Percentiles rank a stretch among this genome's conserved stretches.
phyloP scores from a whole-genome alignment of 768 basidiomycete species.

The Termitomyces sp. region DNA sequence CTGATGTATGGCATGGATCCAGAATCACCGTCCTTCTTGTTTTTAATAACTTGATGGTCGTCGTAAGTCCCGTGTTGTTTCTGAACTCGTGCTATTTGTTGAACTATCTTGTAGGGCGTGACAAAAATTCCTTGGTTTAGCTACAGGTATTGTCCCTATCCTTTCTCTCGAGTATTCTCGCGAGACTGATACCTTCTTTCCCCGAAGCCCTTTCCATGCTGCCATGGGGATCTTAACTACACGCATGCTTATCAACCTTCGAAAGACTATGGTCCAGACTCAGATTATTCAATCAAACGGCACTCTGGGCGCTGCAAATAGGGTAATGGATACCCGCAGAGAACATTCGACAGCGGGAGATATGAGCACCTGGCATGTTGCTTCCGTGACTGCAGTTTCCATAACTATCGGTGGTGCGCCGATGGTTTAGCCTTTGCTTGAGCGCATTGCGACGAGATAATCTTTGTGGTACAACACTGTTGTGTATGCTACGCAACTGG shows the following conservation, averaged over 20 bases:
- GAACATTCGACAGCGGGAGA: neutral
- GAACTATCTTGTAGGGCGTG: conserved; percentile 24
- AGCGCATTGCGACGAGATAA: neutral
- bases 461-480: neutral
- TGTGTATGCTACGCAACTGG: neutral
- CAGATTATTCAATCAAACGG: conserved; percentile 3
- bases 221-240: conserved; percentile 43
- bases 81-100: neutral
- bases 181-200: neutral
- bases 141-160: conserved; percentile 30
- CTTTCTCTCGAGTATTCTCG: too few species aligned
- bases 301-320: neutral
- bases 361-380: neutral
- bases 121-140: conserved; percentile 50
- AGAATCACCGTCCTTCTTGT: conserved; percentile 37
- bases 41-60: conserved; percentile 47
- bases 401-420: neutral
- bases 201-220: conserved; percentile 40
- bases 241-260: conserved; percentile 43
- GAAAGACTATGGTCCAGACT: conserved; percentile 25
- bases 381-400: neutral
- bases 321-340: neutral
- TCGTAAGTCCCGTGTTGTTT: conserved; percentile 17
- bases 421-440: neutral
- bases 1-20: neutral